A percentile compares a stretch with the other conserved stretches of the same genome.
phyloP scores from a whole-genome alignment of 768 basidiomycete species.

The Gautieria morchelliformis region DNA sequence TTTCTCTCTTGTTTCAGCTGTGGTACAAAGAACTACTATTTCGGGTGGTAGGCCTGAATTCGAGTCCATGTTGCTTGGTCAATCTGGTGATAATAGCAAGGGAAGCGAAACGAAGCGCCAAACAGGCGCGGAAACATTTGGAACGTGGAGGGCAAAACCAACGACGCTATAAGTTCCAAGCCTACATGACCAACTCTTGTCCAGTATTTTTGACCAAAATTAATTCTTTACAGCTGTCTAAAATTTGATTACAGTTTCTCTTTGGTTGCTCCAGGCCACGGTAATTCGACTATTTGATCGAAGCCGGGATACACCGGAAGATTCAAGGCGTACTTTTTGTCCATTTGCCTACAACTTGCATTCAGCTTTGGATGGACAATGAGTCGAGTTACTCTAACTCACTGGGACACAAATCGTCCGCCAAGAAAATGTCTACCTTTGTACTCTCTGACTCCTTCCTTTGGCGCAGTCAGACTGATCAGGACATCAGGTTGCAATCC shows the following conservation, averaged over 20 bases:
- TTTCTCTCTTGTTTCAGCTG: slow-evolving; percentile 5
- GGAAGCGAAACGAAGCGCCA: slow-evolving; percentile 3
- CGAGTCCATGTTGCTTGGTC: not conserved
- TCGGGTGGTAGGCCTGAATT: slow-evolving; percentile 8
- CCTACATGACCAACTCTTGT: not conserved
- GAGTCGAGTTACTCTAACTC: slow-evolving; percentile 20
- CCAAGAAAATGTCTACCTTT: slow-evolving; percentile 86
- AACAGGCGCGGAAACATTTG: slow-evolving; percentile 3
- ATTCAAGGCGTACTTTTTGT: slow-evolving; percentile 67
- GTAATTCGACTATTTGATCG: slow-evolving; percentile 82
- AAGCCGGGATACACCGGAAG: slow-evolving; percentile 72
- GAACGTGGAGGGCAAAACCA: not conserved
- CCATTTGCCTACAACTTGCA: slow-evolving; percentile 42
- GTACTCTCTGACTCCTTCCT: slow-evolving; percentile 72
- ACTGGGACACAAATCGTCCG: slow-evolving; percentile 89
- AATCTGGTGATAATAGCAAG: not conserved
- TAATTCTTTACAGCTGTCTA: not conserved
- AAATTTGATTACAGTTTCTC: slow-evolving; percentile 3
- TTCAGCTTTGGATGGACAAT: not conserved
- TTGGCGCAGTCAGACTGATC: slow-evolving; percentile 90
- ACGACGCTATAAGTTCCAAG: not conserved
- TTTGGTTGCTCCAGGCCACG: not conserved
- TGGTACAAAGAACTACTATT: slow-evolving; percentile 7
- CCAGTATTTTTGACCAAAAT: not conserved
- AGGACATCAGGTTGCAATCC: slow-evolving; percentile 71